Evolutionary conservation across 345 rosid genomes (phyloP).

Genomic region (Limnanthes douglasii): DNA sequence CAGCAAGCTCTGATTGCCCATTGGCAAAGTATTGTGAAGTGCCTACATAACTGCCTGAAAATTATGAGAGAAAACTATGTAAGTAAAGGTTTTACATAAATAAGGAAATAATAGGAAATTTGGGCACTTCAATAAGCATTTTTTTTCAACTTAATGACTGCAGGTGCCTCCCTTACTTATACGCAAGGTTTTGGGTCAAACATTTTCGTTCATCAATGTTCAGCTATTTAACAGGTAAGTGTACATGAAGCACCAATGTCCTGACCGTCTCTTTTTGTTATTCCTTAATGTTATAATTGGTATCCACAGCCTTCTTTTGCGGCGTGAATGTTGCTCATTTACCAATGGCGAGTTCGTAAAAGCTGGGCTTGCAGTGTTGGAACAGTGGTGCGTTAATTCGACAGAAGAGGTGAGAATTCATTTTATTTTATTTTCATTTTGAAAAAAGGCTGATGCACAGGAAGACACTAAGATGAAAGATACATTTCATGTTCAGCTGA

Average conservation of each 20-base stretch:
- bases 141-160: constrained; percentile 8
- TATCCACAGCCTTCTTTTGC: constrained; percentile 68
- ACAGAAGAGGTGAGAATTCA: constrained; percentile 51
- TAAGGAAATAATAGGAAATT: constrained; percentile 1
- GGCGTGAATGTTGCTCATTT: constrained; percentile 98
- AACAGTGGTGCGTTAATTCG: constrained; percentile 76
- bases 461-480: no score
- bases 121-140: constrained; percentile 6
- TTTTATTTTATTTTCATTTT: neutral
- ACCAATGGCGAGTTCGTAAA: constrained; percentile 92
- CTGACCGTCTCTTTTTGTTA: constrained; percentile 3
- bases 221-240: constrained; percentile 87
- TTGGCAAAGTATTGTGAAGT: constrained; percentile 88
- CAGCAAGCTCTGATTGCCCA: constrained; percentile 81
- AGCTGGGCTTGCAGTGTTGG: constrained; percentile 84
- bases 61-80: constrained; percentile 78
- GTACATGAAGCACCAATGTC: constrained; percentile 6
- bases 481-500: constrained; percentile 74
- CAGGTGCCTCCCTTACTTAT: constrained; percentile 82
- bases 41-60: constrained; percentile 54
- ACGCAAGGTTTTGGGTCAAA: constrained; percentile 74
- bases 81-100: constrained; percentile 16
- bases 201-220: constrained; percentile 87
- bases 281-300: neutral
- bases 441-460: no score